Base-by-base conservation (phyloP, 2,329 filamentous ascomycete species). In the Penicillium sp. region DNA sequence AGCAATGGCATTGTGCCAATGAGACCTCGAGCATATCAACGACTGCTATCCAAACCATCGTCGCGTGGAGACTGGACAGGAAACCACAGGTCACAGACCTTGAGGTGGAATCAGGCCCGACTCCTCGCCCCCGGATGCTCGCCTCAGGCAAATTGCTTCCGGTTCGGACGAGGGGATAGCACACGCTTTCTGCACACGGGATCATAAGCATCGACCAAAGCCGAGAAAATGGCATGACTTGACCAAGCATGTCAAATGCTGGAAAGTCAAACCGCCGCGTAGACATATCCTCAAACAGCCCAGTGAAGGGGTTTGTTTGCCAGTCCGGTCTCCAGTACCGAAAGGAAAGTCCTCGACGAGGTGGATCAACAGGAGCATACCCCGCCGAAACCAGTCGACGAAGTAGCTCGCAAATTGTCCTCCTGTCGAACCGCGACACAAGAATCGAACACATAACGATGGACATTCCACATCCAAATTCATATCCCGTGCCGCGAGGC, bases 401-500 rank as follows among this genome's bases (percentile, higher is more conserved):
- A 58, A 45, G 24, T 13, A 44, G 17, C 30, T 27, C 37, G 27
- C 15, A 17, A 36, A 29, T 43, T 20, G 36, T 8, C 27, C 43
- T 47, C 13, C 52, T 29, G 40, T 37, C 37, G 39, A 59, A 50
- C 49, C 50, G 60, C 70, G 66, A 67, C 65, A 57, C 52, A 61
- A 64, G 63, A 70, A 69, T 51, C 46, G 52, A 67, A 66, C 59
- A 60, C 51, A 56, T 59, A 62, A 64, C 49, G 61, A 62, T 62
- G 64, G 65, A 67, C 66, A 67, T 67, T 65, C 59, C 70, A 69
- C 66, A 69, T 73, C 72, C 70, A 67, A 68, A 67, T 72, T 62
- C 70, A 69, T 73, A 72, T 73, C 72, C 70, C 68, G 67, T 69
- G 75, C 75, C 75, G 75, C 63, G 75, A 78, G 75, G 75, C 75